Evolutionary conservation across 208 protist species (phyloP).

Genomic region (Herpetomonas samuelpessoai): DNA sequence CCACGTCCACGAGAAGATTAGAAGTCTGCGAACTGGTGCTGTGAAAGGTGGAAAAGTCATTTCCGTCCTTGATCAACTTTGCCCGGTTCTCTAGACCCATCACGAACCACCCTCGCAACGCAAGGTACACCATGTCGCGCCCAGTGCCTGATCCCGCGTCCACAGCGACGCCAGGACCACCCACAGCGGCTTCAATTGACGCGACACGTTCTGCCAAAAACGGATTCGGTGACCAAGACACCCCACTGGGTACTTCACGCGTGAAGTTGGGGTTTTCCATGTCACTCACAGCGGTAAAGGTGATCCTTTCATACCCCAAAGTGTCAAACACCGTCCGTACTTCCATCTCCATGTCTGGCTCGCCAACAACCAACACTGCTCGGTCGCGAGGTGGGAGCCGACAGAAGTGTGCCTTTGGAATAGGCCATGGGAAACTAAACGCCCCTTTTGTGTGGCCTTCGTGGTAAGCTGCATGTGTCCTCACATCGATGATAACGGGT

Average conservation of each 20-base stretch:
- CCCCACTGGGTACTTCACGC: too few relatives aligned
- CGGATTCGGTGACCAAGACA: conserved; percentile 36
- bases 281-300: too few relatives aligned
- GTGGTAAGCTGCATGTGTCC: too few relatives aligned
- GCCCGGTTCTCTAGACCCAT: conserved; percentile 42
- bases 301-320: too few relatives aligned
- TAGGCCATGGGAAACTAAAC: background rate
- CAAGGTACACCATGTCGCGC: conserved; percentile 44
- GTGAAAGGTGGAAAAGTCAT: conserved; percentile 10
- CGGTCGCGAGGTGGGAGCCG: background rate
- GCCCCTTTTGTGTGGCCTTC: background rate
- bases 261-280: too few relatives aligned
- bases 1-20: conserved; percentile 15
- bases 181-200: conserved; percentile 4
- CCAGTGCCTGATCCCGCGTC: conserved; percentile 44
- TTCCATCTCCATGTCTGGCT: too few relatives aligned
- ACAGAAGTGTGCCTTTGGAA: background rate
- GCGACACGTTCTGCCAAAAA: conserved; percentile 23
- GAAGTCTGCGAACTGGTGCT: background rate
- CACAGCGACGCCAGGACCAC: conserved; percentile 21
- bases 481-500: too few relatives aligned
- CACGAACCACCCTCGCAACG: conserved; percentile 36
- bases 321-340: too few relatives aligned
- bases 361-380: background rate
- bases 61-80: conserved; percentile 17